Conservation (phyloP, 768 basidiomycete species). For the Pleurotus tuber-regium region DNA sequence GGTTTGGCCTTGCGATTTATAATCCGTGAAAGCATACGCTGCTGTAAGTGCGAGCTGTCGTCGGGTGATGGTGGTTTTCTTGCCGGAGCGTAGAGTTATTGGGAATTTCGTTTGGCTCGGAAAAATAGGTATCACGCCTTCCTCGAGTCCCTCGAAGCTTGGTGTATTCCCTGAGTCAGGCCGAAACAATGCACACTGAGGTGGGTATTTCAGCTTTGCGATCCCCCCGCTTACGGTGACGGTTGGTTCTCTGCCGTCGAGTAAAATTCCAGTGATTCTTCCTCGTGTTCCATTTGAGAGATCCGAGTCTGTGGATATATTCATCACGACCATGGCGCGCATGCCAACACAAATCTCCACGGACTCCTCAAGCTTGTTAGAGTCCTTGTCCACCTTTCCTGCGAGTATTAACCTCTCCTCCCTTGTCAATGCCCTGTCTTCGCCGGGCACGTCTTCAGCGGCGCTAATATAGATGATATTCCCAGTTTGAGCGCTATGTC, state of each 20-base stretch:
- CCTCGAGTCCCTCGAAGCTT: conserved; percentile 22
- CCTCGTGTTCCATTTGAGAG: conserved; percentile 39
- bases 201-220: conserved; percentile 26
- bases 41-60: conserved; percentile 28
- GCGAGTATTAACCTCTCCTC: conserved; percentile 9
- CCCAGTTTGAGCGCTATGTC: conserved; percentile 17
- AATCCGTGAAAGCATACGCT: conserved; percentile 40
- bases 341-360: conserved; percentile 32
- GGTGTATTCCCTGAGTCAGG: conserved; percentile 17
- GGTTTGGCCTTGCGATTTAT: conserved; percentile 38
- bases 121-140: conserved; percentile 24
- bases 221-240: conserved; percentile 6
- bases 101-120: conserved; percentile 12
- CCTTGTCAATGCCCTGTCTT: conserved; percentile 7
- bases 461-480: conserved; percentile 18
- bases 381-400: conserved; percentile 9
- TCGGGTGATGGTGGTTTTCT: conserved; percentile 15
- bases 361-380: conserved; percentile 17
- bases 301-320: conserved; percentile 35
- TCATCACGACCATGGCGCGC: conserved; percentile 33
- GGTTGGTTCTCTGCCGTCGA: conserved; percentile 29
- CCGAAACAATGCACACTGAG: conserved; percentile 28
- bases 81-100: background rate
- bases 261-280: conserved; percentile 26
- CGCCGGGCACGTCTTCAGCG: conserved; percentile 22